Conservation (phyloP, 2,329 filamentous ascomycete genomes). For the Trichoderma guizhouense region DNA sequence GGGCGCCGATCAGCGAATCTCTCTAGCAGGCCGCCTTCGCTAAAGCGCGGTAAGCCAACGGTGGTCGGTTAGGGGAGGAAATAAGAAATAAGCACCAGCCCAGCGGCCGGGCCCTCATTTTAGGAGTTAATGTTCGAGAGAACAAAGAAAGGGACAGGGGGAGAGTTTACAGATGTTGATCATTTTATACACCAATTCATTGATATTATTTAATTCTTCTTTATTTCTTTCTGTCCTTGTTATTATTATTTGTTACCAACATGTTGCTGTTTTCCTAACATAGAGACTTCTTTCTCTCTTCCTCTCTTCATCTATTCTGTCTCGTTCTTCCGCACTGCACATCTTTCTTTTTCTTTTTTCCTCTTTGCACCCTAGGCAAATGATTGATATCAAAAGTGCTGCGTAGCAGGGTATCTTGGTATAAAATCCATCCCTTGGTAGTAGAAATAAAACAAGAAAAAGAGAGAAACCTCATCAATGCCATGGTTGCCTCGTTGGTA, state of each 20-base stretch:
- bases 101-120: background rate
- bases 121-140: background rate
- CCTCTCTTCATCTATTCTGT: background rate
- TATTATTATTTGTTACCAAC: background rate
- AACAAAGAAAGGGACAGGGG: background rate
- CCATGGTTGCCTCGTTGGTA: background rate
- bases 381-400: background rate
- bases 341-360: background rate
- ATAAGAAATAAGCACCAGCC: background rate
- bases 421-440: background rate
- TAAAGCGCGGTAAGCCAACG: background rate
- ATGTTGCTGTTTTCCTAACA: background rate
- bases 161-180: background rate
- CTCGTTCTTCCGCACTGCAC: background rate
- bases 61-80: background rate
- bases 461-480: background rate
- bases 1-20: constrained; percentile 8
- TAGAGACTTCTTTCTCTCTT: background rate
- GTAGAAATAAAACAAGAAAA: background rate
- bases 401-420: constrained; percentile 14
- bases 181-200: background rate
- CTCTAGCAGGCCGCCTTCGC: background rate
- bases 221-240: background rate
- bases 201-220: background rate
- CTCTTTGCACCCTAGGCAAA: background rate